phyloP scores from a whole-genome alignment of 2,329 filamentous ascomycete species.

The Epicoccum nigrum region DNA sequence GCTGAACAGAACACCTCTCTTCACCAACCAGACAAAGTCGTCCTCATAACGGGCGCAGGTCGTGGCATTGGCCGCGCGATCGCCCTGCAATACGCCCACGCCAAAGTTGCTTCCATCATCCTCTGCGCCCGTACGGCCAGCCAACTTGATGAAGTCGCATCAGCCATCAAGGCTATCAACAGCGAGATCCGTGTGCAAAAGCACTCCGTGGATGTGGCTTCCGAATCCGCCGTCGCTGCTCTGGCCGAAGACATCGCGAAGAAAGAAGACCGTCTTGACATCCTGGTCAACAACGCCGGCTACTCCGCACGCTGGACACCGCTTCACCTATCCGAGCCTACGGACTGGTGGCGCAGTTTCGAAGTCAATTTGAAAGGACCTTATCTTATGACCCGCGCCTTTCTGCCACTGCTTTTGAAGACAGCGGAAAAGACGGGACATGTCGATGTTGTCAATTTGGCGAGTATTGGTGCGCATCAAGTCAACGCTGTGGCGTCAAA shows the following conservation, averaged over 20 bases:
- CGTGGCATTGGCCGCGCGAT: conserved; percentile 61
- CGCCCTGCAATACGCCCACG: conserved; percentile 61
- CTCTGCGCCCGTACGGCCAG: conserved; percentile 58
- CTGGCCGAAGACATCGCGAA: conserved; percentile 43
- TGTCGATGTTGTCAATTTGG: conserved; percentile 53
- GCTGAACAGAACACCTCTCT: conserved; percentile 48
- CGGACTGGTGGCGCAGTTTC: conserved; percentile 52
- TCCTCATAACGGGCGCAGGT: conserved; percentile 63
- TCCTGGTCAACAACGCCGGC: conserved; percentile 58
- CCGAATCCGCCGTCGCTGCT: conserved; percentile 42
- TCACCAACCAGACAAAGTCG: conserved; percentile 42
- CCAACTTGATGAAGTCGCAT: conserved; percentile 45
- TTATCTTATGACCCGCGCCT: conserved; percentile 54
- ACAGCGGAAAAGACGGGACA: conserved; percentile 21
- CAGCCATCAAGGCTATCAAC: conserved; percentile 47
- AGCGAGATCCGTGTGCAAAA: conserved; percentile 52
- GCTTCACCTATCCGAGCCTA: conserved; percentile 44
- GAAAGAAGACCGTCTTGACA: conserved; percentile 44
- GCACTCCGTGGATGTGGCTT: conserved; percentile 54
- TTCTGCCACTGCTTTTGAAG: conserved; percentile 51
- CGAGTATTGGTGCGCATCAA: conserved; percentile 51
- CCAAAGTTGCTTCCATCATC: conserved; percentile 59
- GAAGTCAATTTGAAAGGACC: conserved; percentile 59
- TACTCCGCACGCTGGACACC: conserved; percentile 38
- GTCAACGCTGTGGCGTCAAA: conserved; percentile 20